Percentiles rank a stretch among this genome's conserved stretches.
These are phyloP conservation scores for Cercospora sojina DNA, from an alignment of 2,329 filamentous ascomycete genomes.

Conservation along the genomic window DNA sequence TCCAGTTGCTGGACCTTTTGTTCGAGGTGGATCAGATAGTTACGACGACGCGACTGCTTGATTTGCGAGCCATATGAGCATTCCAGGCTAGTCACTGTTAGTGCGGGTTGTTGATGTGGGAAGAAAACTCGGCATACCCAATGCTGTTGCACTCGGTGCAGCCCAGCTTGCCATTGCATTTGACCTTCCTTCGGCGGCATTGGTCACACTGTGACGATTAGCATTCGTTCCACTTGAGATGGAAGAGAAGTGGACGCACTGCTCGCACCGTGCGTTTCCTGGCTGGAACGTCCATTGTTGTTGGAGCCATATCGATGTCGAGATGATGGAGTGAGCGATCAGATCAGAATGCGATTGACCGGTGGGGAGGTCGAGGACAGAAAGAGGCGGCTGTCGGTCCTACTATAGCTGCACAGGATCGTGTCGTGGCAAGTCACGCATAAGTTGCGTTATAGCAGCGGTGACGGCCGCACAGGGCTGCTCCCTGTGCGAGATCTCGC, in stretches of 20 bases:
- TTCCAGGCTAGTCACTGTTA: constrained; percentile 13
- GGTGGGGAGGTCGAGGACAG: background rate
- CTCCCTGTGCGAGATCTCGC: constrained; percentile 4
- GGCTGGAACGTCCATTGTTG: constrained; percentile 9
- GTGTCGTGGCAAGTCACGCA: constrained; percentile 9
- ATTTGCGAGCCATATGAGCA: constrained; percentile 22
- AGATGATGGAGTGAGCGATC: background rate
- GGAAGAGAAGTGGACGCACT: constrained; percentile 1
- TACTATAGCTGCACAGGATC: background rate
- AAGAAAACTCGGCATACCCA: background rate
- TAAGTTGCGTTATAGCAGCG: constrained; percentile 8
- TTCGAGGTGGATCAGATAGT: constrained; percentile 18
- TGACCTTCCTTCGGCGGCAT: constrained; percentile 20
- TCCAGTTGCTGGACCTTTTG: constrained; percentile 15
- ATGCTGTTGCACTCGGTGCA: constrained; percentile 18
- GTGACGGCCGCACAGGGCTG: constrained; percentile 10
- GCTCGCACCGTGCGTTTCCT: constrained; percentile 20
- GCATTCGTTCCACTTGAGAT: background rate
- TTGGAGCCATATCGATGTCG: constrained; percentile 10
- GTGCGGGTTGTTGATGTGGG: background rate
- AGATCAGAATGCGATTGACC: background rate
- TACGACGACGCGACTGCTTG: constrained; percentile 14
- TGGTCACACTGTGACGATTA: constrained; percentile 18
- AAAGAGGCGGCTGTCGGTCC: constrained; percentile 3
- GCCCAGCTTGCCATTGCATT: constrained; percentile 19